Percentiles rank a stretch among this genome's conserved stretches.
Evolutionary conservation across 805 yeast genomes (phyloP).

Genomic region (Candida corydali): DNA sequence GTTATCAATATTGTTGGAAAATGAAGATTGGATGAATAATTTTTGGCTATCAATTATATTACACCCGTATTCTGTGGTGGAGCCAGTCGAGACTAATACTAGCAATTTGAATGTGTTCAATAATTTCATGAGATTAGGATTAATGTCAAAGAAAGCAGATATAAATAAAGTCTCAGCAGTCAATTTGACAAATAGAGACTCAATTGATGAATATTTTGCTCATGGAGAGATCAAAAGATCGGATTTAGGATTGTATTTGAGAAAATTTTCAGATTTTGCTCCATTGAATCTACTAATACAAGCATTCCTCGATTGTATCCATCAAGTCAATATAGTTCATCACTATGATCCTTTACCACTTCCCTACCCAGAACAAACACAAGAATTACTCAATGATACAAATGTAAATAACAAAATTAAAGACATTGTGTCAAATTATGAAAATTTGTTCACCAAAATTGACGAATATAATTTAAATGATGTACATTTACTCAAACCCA

Average conservation of each 20-base stretch:
- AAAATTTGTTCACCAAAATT: constrained; percentile 28
- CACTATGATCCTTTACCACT: background rate
- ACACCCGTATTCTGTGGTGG: constrained; percentile 36
- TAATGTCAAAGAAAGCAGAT: constrained; percentile 58
- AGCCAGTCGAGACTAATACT: constrained; percentile 1
- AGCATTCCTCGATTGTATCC: constrained; percentile 28
- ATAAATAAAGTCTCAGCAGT: constrained; percentile 44
- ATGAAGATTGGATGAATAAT: constrained; percentile 8
- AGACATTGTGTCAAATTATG: constrained; percentile 21
- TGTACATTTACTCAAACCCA: constrained; percentile 53
- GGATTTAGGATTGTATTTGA: constrained; percentile 56
- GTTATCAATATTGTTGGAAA: constrained; percentile 2
- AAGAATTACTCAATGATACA: constrained; percentile 7
- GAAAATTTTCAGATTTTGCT: constrained; percentile 52
- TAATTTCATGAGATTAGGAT: constrained; percentile 58
- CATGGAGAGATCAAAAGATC: constrained; percentile 39
- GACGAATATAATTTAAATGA: constrained; percentile 30
- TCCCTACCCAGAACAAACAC: constrained; percentile 11
- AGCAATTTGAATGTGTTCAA: constrained; percentile 25
- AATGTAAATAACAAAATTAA: constrained; percentile 6
- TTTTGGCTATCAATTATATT: constrained; percentile 48
- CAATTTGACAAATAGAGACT: constrained; percentile 16
- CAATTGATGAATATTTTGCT: constrained; percentile 17
- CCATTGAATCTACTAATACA: constrained; percentile 37
- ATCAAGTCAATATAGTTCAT: constrained; percentile 1